Evolutionary conservation across 768 basidiomycete species (phyloP).

Genomic region (Russula earlei): DNA sequence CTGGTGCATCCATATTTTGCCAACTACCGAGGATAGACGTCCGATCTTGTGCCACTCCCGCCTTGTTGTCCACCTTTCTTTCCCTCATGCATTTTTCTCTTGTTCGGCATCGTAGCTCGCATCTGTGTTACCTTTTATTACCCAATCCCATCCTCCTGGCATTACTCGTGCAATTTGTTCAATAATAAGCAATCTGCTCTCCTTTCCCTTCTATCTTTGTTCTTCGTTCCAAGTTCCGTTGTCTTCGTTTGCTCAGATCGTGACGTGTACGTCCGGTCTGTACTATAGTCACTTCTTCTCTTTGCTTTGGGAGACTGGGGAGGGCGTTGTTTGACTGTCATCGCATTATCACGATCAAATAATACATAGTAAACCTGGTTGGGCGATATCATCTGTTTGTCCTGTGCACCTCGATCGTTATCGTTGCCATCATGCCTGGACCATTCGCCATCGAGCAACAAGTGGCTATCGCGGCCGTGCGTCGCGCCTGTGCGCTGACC

Average conservation of each 20-base stretch:
- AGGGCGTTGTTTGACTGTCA: background rate
- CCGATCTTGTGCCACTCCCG: background rate
- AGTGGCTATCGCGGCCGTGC: constrained; percentile 79
- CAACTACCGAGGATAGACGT: constrained; percentile 33
- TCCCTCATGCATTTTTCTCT: constrained; percentile 7
- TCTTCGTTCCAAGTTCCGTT: background rate
- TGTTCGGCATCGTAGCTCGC: constrained; percentile 11
- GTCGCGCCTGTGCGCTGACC: constrained; percentile 77
- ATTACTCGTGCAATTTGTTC: constrained; percentile 17
- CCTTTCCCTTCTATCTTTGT: background rate
- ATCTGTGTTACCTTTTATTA: constrained; percentile 17
- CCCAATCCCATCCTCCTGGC: constrained; percentile 5
- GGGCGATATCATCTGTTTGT: too few relatives aligned
- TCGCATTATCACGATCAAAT: too few relatives aligned
- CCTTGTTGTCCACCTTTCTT: background rate
- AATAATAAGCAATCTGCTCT: constrained; percentile 16
- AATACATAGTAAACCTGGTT: too few relatives aligned
- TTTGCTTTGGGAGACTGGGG: background rate
- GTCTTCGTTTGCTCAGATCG: background rate
- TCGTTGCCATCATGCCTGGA: constrained; percentile 37
- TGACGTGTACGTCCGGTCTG: background rate
- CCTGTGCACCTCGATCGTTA: too few relatives aligned
- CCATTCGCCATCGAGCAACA: constrained; percentile 60
- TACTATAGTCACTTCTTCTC: background rate
- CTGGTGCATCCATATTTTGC: constrained; percentile 40